A percentile compares a stretch with the other conserved stretches of the same genome.
Evolutionary conservation across 306 rosid species (phyloP).

Genomic region (Prinsepia uniflora): DNA sequence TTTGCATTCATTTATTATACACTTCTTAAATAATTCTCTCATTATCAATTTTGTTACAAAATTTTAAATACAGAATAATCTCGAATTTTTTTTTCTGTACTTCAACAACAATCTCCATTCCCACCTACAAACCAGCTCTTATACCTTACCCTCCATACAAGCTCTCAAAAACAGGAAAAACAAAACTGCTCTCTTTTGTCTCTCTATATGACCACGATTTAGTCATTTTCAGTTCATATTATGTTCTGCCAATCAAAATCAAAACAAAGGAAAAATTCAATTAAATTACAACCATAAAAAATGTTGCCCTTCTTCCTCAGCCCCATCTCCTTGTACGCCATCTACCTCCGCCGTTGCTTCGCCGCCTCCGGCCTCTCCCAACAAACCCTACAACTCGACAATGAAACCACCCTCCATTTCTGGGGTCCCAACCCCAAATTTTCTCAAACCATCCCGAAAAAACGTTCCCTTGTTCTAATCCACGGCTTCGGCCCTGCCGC

Average conservation of each 20-base stretch:
- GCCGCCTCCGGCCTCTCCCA: conserved; percentile 54
- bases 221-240: too few relatives aligned
- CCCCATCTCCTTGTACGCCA: conserved; percentile 40
- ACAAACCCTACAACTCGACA: conserved; percentile 38
- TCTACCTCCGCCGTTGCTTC: conserved; percentile 73
- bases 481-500: conserved; percentile 88
- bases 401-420: conserved; percentile 54
- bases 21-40: not conserved
- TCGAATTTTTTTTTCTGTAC: too few relatives aligned
- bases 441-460: not conserved
- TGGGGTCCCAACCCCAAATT: conserved; percentile 55
- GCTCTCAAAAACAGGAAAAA: not conserved
- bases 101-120: too few relatives aligned
- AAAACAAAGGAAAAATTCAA: not conserved
- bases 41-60: too few relatives aligned
- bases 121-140: not conserved
- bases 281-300: not conserved
- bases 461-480: conserved; percentile 51
- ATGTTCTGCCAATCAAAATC: not conserved
- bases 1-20: too few relatives aligned
- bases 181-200: not conserved
- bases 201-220: too few relatives aligned
- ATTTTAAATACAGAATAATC: too few relatives aligned
- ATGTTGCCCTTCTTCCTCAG: conserved; percentile 68
- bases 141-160: not conserved